These are phyloP conservation scores for Odontarrhena argentea DNA, from an alignment of 345 rosid species.

Conservation along the genomic window DNA sequence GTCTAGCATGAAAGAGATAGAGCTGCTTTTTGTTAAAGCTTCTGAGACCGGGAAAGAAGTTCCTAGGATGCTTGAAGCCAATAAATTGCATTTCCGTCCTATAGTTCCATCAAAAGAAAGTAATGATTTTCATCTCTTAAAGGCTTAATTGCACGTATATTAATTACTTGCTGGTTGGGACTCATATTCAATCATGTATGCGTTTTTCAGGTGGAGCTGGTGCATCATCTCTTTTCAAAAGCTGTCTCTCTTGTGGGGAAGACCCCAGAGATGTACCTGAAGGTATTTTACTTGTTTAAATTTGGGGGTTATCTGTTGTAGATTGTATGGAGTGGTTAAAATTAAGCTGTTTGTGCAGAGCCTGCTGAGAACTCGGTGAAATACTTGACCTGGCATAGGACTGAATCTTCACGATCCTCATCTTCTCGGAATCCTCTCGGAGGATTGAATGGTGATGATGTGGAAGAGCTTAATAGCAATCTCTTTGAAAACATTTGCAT, in stretches of 20 bases:
- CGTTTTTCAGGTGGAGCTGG: conserved; percentile 54
- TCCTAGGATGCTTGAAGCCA: conserved; percentile 98
- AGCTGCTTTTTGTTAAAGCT: conserved; percentile 73
- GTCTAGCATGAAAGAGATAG: conserved; percentile 84
- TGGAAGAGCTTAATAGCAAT: conserved; percentile 62
- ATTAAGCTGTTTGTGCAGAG: conserved; percentile 48
- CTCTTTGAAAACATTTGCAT: conserved; percentile 70
- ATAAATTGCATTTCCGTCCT: conserved; percentile 85
- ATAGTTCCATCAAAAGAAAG: conserved; percentile 60
- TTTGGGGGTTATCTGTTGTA: background rate
- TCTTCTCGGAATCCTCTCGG: conserved; percentile 74
- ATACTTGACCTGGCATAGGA: conserved; percentile 94
- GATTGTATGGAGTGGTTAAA: conserved; percentile 33
- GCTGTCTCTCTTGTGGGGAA: conserved; percentile 88
- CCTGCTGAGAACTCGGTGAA: conserved; percentile 63
- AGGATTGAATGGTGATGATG: conserved; percentile 61
- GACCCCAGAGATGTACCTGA: conserved; percentile 70
- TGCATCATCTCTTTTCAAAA: conserved; percentile 59
- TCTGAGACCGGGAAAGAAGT: conserved; percentile 93
- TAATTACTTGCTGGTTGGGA: conserved; percentile 8
- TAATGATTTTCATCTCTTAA: conserved; percentile 43
- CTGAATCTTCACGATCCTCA: conserved; percentile 77
- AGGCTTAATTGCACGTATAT: background rate
- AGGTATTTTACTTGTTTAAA: conserved; percentile 46
- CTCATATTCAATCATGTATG: background rate